Evolutionary conservation across 2,329 filamentous ascomycete species (phyloP), one percentile per base, ranked within the genome.

Genomic region (Scolecobasidium constrictum): DNA sequence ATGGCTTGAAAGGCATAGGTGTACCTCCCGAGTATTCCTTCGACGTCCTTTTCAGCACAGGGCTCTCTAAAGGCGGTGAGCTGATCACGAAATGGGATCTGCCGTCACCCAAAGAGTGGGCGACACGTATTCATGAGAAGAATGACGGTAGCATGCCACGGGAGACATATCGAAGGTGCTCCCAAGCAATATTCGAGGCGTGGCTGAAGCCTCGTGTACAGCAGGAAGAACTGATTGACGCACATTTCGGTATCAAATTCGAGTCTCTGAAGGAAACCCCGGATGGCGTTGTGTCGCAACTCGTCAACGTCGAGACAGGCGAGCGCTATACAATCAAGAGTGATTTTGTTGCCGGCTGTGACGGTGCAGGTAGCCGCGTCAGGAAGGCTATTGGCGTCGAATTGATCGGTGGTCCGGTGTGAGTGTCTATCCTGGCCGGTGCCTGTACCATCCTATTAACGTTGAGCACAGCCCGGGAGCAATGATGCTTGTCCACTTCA

Each of bases 141-240:
- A 31, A 31, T 31, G 26, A 31, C 26, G 26, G 61, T 3, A 48
- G 49, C 3, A 46, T 52, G 40, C 53, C 60, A 5, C 43, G 47
- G 2, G 59, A 63, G 42, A 53, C 59, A 1, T 50, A 51, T 21
- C 58, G 59, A 45, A 43, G 59, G n/a, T 50, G 54, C 20, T 61
- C 59, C 17, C 56, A 59, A 40, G 51, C 53, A 17, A 47, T 60
- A 6, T 55, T 66, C 15, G 58, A 63, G 20, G 48, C 49, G 3
- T 66, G 56, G 55, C 47, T 66, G 31, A 56, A 56, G 26, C 9
- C 16, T 4, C 42, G 50, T 5, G 49, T 52, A 35, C 40, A 49
- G 3, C 40, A 34, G n/a, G 38, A 56, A 13, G 54, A 51, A 1
- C 36, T 49, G 5, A 50, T 60, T 35, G 51, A 54, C 3, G 40